Evolutionary conservation across 306 rosid species (phyloP).

Genomic region (Ormosia semicastrata): DNA sequence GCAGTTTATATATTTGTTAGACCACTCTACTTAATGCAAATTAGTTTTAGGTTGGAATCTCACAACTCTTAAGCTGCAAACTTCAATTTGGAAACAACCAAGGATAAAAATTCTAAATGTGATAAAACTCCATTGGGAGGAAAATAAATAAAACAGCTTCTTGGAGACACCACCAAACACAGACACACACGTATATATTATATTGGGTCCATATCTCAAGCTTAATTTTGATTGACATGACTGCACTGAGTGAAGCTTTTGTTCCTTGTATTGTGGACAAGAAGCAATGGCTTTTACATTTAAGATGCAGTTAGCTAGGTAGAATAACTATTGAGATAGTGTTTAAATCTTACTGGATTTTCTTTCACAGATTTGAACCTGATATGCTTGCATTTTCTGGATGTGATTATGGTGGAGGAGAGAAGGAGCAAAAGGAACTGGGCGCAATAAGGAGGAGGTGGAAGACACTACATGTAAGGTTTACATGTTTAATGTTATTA

Average conservation of each 20-base stretch:
- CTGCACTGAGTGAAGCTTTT: neutral
- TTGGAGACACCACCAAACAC: neutral
- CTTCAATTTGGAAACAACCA: neutral
- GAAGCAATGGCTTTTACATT: neutral
- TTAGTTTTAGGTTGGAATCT: too few species aligned
- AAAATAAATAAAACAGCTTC: neutral
- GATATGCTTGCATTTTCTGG: constrained; percentile 99
- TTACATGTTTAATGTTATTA: constrained; percentile 15
- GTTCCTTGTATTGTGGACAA: constrained; percentile 1
- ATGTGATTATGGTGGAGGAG: constrained; percentile 98
- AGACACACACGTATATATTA: neutral
- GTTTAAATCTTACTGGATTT: constrained; percentile 18
- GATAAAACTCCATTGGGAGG: neutral
- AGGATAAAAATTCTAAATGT: neutral
- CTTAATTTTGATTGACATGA: neutral
- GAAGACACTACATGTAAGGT: constrained; percentile 94
- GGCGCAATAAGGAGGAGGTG: constrained; percentile 93
- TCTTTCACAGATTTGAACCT: constrained; percentile 80
- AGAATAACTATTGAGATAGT: constrained; percentile 15
- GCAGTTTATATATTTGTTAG: too few species aligned
- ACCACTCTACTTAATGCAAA: too few species aligned
- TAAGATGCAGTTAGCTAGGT: neutral
- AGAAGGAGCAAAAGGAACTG: constrained; percentile 80
- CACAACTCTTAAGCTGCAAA: neutral
- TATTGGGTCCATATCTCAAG: neutral